Conservation (phyloP, 164 flowering plant genomes). For the Nymphaea colorata region DNA sequence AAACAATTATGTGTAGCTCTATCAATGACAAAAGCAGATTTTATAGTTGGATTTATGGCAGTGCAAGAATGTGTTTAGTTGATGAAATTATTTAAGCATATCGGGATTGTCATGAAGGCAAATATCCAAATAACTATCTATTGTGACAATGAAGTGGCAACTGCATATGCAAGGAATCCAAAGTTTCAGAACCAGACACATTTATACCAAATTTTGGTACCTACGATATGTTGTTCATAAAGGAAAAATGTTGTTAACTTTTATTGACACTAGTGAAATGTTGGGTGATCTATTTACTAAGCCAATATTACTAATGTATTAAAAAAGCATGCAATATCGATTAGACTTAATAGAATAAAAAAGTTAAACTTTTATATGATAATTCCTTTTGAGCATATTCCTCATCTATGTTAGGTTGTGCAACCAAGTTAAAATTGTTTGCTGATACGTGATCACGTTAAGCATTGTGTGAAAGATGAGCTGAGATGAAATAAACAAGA, state of each 20-base stretch:
- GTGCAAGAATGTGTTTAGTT: background rate
- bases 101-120: too few relatives aligned
- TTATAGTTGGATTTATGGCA: background rate
- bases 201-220: background rate
- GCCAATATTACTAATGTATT: background rate
- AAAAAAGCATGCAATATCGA: too few relatives aligned
- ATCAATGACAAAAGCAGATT: too few relatives aligned
- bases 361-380: too few relatives aligned
- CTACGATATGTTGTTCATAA: background rate
- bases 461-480: too few relatives aligned
- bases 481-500: too few relatives aligned
- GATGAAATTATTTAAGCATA: too few relatives aligned
- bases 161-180: background rate
- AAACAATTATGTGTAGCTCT: background rate
- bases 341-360: too few relatives aligned
- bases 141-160: background rate
- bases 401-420: too few relatives aligned
- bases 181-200: background rate
- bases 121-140: background rate
- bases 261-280: background rate
- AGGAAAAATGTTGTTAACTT: background rate
- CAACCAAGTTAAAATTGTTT: too few relatives aligned
- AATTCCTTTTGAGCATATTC: too few relatives aligned
- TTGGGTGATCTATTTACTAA: background rate
- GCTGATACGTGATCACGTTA: too few relatives aligned